phyloP scores from a whole-genome alignment of 805 yeast genomes.

The Dipodascopsis uninucleata region DNA sequence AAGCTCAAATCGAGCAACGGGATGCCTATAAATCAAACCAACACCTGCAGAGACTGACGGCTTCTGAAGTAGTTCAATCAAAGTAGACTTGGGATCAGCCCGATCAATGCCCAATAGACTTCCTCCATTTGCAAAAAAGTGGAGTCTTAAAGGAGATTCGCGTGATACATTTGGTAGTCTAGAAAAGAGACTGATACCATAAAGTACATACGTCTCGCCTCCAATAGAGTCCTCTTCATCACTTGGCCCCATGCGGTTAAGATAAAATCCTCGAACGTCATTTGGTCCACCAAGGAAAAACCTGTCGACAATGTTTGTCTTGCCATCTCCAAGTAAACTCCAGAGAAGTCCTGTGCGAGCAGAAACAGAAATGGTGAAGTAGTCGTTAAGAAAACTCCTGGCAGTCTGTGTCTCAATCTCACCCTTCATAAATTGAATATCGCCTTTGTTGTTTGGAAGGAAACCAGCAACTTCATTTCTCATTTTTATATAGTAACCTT shows the following conservation, averaged over 20 bases:
- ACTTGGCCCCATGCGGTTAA: slow-evolving; percentile 64
- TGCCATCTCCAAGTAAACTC: slow-evolving; percentile 36
- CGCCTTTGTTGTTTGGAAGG: slow-evolving; percentile 28
- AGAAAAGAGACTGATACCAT: slow-evolving; percentile 57
- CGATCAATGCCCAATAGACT: slow-evolving; percentile 39
- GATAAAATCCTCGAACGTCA: slow-evolving; percentile 65
- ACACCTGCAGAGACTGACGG: slow-evolving; percentile 56
- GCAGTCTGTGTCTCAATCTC: slow-evolving; percentile 39
- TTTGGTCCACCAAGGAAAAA: slow-evolving; percentile 80
- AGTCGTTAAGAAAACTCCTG: slow-evolving; percentile 37
- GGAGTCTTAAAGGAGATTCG: slow-evolving; percentile 56
- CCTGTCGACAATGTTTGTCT: slow-evolving; percentile 67
- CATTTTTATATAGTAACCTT: slow-evolving; percentile 44
- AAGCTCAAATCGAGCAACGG: slow-evolving; percentile 64
- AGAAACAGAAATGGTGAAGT: slow-evolving; percentile 49
- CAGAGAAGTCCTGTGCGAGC: slow-evolving; percentile 55
- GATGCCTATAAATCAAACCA: slow-evolving; percentile 60
- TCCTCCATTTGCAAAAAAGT: slow-evolving; percentile 65
- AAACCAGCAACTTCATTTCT: slow-evolving; percentile 47
- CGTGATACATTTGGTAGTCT: slow-evolving; percentile 52
- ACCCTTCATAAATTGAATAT: slow-evolving; percentile 36
- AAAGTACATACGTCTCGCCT: slow-evolving; percentile 57
- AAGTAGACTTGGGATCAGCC: slow-evolving; percentile 20
- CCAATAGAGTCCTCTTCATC: slow-evolving; percentile 58
- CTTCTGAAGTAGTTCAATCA: slow-evolving; percentile 35